Conservation (phyloP, 352 stramenopile genomes). For the Globisporangium solare region DNA sequence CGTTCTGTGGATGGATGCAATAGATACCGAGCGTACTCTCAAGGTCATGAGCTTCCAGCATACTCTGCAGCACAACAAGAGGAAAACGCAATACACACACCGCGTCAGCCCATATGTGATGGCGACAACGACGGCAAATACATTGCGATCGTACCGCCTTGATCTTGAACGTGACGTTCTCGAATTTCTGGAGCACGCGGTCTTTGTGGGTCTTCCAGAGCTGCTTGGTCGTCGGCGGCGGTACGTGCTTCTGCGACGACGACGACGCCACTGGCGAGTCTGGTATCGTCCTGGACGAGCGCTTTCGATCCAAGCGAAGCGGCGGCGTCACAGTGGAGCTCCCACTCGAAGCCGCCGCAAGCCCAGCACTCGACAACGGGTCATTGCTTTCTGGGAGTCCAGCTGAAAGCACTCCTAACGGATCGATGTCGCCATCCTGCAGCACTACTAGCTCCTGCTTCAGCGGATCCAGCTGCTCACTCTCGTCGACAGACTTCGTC, state of each 20-base stretch:
- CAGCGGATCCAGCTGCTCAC: background rate
- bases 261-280: background rate
- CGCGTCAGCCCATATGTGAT: background rate
- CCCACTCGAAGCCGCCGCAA: background rate
- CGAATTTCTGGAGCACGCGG: slow-evolving; percentile 54
- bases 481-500: background rate
- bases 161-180: slow-evolving; percentile 67
- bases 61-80: slow-evolving; percentile 24
- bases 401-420: slow-evolving; percentile 44
- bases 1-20: background rate
- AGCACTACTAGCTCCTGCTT: slow-evolving; percentile 54
- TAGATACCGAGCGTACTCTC: slow-evolving; percentile 29
- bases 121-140: background rate
- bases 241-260: background rate
- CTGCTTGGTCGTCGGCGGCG: slow-evolving; percentile 38
- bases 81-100: background rate
- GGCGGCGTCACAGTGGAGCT: background rate
- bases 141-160: slow-evolving; percentile 37
- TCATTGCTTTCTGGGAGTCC: slow-evolving; percentile 20
- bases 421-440: slow-evolving; percentile 64
- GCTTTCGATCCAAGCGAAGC: slow-evolving; percentile 1
- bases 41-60: slow-evolving; percentile 70
- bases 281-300: slow-evolving; percentile 6
- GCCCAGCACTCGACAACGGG: background rate
- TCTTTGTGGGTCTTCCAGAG: slow-evolving; percentile 71